Evolutionary conservation across 1,139 yeast genomes (phyloP).

Genomic region (Kodamaea sp.): DNA sequence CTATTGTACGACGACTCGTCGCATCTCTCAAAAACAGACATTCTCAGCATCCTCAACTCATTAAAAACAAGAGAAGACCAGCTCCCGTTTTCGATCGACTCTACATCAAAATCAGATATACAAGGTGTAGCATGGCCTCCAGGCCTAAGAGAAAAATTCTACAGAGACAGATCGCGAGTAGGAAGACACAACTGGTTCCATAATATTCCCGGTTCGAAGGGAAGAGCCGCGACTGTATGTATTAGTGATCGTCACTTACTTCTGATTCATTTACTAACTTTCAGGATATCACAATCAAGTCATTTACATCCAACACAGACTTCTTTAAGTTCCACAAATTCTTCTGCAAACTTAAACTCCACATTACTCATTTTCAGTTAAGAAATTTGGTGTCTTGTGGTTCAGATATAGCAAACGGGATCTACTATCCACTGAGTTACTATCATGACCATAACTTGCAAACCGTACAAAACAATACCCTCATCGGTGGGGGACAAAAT

Average conservation of each 20-base stretch:
- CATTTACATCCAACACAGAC: constrained; percentile 27
- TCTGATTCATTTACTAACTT: constrained; percentile 15
- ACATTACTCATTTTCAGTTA: constrained; percentile 58
- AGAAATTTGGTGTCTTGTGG: constrained; percentile 53
- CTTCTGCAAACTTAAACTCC: constrained; percentile 47
- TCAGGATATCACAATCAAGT: constrained; percentile 28
- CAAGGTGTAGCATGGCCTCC: constrained; percentile 45
- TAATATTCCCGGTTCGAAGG: constrained; percentile 38
- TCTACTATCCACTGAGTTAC: constrained; percentile 44
- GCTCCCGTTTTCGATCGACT: constrained; percentile 27
- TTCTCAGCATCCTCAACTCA: constrained; percentile 35
- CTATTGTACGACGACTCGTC: constrained; percentile 42
- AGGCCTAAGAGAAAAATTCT: constrained; percentile 33
- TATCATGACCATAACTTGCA: constrained; percentile 35
- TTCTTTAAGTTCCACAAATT: constrained; percentile 44
- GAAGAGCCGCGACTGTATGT: constrained; percentile 37
- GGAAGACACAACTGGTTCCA: constrained; percentile 42
- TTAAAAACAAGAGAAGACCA: constrained; percentile 38
- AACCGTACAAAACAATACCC: constrained; percentile 15
- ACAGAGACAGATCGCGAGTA: constrained; percentile 34
- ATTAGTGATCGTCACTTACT: too few relatives aligned
- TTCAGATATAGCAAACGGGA: constrained; percentile 34
- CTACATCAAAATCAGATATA: constrained; percentile 20
- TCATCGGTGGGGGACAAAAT: constrained; percentile 3
- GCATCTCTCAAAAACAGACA: constrained; percentile 36